Evolutionary conservation across 768 basidiomycete species (phyloP).

Genomic region (Infundibulicybe gibba): DNA sequence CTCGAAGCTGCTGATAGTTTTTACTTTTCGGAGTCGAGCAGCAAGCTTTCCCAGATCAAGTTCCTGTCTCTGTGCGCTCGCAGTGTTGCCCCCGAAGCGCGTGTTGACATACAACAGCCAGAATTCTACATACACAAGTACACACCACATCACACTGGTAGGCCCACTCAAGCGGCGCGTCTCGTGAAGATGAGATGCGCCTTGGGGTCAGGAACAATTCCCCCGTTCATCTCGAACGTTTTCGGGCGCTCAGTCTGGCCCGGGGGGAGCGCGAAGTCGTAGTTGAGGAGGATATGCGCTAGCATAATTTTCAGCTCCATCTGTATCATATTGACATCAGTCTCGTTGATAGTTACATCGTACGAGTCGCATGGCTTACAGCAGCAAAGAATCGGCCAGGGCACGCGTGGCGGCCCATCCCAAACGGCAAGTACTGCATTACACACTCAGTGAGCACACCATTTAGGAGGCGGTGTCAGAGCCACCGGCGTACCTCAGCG

Average conservation of each 20-base stretch:
- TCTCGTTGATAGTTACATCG: not conserved
- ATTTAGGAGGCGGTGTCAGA: no score
- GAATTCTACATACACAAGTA: no score
- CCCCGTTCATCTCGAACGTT: conserved; percentile 27
- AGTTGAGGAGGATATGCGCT: conserved; percentile 28
- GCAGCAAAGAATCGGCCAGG: conserved; percentile 32
- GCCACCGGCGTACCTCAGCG: conserved; percentile 27
- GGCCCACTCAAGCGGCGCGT: no score
- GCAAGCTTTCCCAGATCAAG: no score
- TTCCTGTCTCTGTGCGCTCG: no score
- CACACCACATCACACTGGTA: no score
- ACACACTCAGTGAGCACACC: no score
- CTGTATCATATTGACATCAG: conserved; percentile 17
- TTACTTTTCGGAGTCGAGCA: no score
- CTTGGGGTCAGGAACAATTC: conserved; percentile 27
- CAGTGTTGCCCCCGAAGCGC: no score
- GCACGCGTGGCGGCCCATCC: conserved; percentile 32
- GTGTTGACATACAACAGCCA: no score
- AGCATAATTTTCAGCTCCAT: conserved; percentile 34
- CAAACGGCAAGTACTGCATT: no score
- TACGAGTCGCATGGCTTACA: conserved; percentile 14
- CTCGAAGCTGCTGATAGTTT: no score
- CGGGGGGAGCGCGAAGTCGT: conserved; percentile 23
- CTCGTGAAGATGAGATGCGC: conserved; percentile 24
- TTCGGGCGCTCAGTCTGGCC: conserved; percentile 21